Percentiles rank a stretch among this genome's conserved stretches.
These are phyloP conservation scores for Trichoderma hamatum DNA, from an alignment of 2,329 filamentous ascomycete species.

Conservation along the genomic window DNA sequence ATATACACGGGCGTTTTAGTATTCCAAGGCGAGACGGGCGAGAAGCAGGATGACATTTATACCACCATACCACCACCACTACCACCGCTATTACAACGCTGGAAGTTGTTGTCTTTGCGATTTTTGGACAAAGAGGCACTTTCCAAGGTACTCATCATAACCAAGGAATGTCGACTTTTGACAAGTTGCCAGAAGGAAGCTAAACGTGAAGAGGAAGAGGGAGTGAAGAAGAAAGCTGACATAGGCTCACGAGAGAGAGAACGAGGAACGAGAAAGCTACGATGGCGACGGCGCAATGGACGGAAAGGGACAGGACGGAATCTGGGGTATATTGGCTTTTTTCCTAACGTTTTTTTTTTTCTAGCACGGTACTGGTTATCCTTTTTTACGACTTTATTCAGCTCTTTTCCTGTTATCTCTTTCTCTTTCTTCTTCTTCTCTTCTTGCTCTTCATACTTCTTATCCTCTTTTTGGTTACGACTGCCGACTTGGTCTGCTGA, in stretches of 20 bases:
- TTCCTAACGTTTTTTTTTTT: neutral
- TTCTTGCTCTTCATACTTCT: neutral
- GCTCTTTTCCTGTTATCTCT: conserved; percentile 4
- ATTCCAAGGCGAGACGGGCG: conserved; percentile 24
- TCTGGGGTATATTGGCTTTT: conserved; percentile 2
- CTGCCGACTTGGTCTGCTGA: conserved; percentile 11
- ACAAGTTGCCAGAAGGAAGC: conserved; percentile 1
- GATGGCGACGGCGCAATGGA: conserved; percentile 26
- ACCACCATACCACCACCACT: conserved; percentile 1
- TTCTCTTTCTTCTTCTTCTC: conserved; percentile 7
- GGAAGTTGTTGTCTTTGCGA: conserved; percentile 18
- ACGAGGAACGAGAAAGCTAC: neutral
- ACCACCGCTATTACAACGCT: conserved; percentile 3
- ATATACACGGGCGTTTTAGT: conserved; percentile 50
- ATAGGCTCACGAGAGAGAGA: neutral
- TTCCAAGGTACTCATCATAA: neutral
- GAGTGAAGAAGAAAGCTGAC: neutral
- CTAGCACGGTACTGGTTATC: conserved; percentile 27
- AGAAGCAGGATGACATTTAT: conserved; percentile 21
- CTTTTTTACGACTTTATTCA: neutral
- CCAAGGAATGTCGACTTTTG: neutral
- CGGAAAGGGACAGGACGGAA: conserved; percentile 19
- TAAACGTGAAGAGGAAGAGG: conserved; percentile 5
- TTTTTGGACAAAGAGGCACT: neutral
- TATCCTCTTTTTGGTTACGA: conserved; percentile 1